Conservation (phyloP, 208 protist species). For the Crithidia thermophila region DNA sequence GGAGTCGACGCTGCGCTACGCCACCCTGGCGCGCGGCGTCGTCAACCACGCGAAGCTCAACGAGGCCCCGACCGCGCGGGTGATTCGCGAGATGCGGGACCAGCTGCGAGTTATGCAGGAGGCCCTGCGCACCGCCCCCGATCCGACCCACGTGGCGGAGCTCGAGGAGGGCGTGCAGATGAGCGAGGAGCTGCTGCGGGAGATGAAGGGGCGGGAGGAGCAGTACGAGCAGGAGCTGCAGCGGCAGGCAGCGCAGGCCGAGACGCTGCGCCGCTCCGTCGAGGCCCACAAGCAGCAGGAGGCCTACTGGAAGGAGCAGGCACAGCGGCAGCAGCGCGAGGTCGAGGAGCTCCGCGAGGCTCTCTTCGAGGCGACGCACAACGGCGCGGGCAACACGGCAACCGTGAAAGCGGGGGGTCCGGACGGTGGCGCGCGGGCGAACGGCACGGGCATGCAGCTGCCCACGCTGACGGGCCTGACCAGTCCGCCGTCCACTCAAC, state of each 20-base stretch:
- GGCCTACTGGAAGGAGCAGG: constrained; percentile 12
- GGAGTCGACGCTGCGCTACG: constrained; percentile 85
- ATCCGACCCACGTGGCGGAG: constrained; percentile 27
- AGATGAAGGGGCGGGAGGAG: constrained; percentile 27
- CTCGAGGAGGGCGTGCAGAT: constrained; percentile 28
- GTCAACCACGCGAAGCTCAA: constrained; percentile 89
- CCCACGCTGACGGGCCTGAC: not conserved
- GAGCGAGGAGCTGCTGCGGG: constrained; percentile 23
- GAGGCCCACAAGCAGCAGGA: constrained; percentile 18
- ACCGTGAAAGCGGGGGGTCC: not conserved
- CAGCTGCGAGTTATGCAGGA: constrained; percentile 54
- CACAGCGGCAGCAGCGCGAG: constrained; percentile 17
- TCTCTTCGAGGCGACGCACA: constrained; percentile 16
- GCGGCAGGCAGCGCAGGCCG: not conserved
- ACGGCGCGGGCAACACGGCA: not conserved
- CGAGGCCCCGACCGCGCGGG: constrained; percentile 75
- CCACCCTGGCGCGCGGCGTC: constrained; percentile 73
- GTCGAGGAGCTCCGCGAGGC: constrained; percentile 18
- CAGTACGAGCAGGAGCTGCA: constrained; percentile 20
- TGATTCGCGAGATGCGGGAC: constrained; percentile 86
- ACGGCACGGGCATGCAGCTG: too few species aligned
- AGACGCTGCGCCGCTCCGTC: constrained; percentile 12
- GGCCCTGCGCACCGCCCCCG: constrained; percentile 31
- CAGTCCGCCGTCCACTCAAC: not conserved
- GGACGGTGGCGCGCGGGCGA: too few species aligned